These are phyloP conservation scores for Acer negundo DNA, from an alignment of 345 rosid genomes.

Conservation along the genomic window DNA sequence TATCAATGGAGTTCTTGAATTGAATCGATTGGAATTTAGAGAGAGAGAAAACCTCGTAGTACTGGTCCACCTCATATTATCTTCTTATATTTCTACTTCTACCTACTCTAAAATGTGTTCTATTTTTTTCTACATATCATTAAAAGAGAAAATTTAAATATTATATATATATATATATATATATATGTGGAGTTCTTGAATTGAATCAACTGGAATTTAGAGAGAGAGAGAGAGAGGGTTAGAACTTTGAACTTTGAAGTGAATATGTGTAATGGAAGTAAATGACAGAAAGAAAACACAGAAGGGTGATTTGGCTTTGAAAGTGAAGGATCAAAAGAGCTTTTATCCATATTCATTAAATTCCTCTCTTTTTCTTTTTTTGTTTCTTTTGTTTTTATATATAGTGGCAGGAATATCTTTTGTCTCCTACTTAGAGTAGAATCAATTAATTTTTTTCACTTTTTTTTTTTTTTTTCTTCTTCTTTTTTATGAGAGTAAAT, in stretches of 20 bases:
- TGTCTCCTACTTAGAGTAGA: background rate
- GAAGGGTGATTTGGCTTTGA: background rate
- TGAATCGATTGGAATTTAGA: no score
- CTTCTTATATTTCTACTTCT: no score
- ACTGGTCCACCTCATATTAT: no score
- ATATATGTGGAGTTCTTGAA: background rate
- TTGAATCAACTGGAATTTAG: no score
- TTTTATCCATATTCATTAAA: conserved; percentile 2
- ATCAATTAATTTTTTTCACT: background rate
- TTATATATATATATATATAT: no score
- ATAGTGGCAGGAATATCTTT: conserved; percentile 17
- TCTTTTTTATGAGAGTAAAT: background rate
- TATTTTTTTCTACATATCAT: no score
- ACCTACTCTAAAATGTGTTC: no score
- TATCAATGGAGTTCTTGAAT: background rate
- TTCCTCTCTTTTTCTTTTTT: background rate
- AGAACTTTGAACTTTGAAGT: no score
- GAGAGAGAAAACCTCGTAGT: no score
- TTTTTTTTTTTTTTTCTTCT: background rate
- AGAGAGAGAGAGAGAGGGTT: no score
- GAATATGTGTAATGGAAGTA: background rate
- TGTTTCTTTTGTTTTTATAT: conserved; percentile 4
- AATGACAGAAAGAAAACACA: background rate
- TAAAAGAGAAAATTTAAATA: no score
- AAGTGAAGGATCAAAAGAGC: conserved; percentile 7